A percentile compares a stretch with the other conserved stretches of the same genome.
Evolutionary conservation across 2,329 filamentous ascomycete species (phyloP).

Genomic region (Fusarium caatingaense): DNA sequence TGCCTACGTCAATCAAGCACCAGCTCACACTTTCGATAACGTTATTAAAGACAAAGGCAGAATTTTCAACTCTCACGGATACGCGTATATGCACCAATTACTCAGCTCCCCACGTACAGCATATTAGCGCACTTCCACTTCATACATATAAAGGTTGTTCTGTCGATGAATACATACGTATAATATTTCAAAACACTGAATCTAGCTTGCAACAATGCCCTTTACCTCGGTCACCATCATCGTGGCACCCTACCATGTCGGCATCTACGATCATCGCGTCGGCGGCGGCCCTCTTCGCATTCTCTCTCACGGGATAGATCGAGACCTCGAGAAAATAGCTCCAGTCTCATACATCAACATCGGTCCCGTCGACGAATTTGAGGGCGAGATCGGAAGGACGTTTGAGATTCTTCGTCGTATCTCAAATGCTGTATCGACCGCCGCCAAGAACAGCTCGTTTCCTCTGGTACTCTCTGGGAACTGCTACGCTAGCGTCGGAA

Average conservation of each 20-base stretch:
- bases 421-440: background rate
- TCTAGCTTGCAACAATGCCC: background rate
- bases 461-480: background rate
- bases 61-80: background rate
- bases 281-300: background rate
- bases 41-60: background rate
- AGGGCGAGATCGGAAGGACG: background rate
- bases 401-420: background rate
- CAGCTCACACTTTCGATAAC: background rate
- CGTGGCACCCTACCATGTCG: background rate
- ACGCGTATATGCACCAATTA: background rate
- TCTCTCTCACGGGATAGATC: background rate
- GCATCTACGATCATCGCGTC: background rate
- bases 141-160: background rate
- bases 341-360: background rate
- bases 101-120: background rate
- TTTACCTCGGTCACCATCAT: background rate
- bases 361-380: background rate
- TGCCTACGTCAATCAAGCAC: background rate
- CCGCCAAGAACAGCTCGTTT: background rate
- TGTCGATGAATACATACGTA: accelerated
- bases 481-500: background rate
- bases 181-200: background rate
- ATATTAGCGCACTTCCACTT: background rate
- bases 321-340: background rate